A percentile compares a stretch with the other conserved stretches of the same genome.
phyloP scores from a whole-genome alignment of 176 grass and related monocot genomes.

The Oryza meyeriana region DNA sequence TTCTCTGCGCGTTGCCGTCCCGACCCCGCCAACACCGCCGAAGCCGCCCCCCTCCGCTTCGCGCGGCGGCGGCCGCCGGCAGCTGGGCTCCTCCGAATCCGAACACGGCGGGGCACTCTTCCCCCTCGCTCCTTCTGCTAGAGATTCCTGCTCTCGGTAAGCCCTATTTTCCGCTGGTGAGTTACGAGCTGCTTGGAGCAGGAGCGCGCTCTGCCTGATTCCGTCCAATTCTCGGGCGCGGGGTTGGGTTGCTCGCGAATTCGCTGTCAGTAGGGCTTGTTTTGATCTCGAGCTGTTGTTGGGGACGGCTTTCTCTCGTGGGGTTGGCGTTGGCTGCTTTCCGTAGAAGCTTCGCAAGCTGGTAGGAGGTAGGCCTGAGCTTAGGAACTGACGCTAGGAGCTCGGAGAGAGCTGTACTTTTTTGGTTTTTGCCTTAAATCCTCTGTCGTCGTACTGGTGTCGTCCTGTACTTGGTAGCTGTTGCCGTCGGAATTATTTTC shows the following conservation, averaged over 20 bases:
- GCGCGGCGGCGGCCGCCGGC: not conserved
- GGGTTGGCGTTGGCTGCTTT: not conserved
- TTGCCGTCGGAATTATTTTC: constrained; percentile 10
- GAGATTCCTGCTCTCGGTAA: constrained; percentile 6
- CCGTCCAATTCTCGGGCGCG: not conserved
- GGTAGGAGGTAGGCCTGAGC: not conserved
- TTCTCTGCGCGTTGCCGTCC: not conserved
- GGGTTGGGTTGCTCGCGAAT: not conserved
- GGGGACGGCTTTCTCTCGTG: not conserved
- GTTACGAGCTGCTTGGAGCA: not conserved
- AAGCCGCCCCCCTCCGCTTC: not conserved
- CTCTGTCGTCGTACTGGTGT: not conserved
- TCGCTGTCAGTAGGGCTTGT: not conserved
- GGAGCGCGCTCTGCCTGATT: not conserved
- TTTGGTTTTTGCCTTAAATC: not conserved
- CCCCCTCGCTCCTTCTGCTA: not conserved
- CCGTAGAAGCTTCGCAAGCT: not conserved
- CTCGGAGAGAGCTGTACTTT: not conserved
- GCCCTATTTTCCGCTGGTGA: not conserved
- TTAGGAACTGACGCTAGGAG: constrained; percentile 5
- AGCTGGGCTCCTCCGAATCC: not conserved
- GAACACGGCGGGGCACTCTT: not conserved
- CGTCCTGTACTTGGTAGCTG: not conserved
- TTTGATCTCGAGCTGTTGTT: not conserved
- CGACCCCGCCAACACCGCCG: not conserved